Base-by-base conservation (phyloP, 768 basidiomycete species). In the Cystofilobasidium ferigula region DNA sequence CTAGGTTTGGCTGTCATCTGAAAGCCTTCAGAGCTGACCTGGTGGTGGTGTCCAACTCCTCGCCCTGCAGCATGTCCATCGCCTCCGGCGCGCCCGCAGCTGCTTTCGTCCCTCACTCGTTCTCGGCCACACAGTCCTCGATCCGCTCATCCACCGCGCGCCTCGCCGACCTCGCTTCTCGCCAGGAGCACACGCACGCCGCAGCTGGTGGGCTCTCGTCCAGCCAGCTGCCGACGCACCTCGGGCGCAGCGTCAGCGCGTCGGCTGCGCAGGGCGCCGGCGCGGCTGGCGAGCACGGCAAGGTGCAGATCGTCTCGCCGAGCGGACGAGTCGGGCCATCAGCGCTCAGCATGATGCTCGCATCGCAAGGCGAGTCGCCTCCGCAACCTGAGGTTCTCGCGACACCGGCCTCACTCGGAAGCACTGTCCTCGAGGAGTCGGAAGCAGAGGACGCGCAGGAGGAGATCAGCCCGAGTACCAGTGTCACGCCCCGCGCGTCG, bases 91-190 rank as follows among this genome's bases (percentile, higher is more conserved):
- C 57, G 24, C 38, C 58, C 24, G 45, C 51, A 4, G 34, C 48
- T 35, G 26, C 56, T 14, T 67, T 63, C 30, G 56, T 53, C 1
- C 62, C 67, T 12, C 56, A 45, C 13, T 68, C 67, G 3, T 68
- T 58, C 67, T 51, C 56, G 20, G 61, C 61, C 7, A 62, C 67
- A 7, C 54, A 56, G 26, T 62, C 67, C 14, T 62, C 67, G 14
- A 68, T 68, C n/a, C 60, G 67, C 12, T 48, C 54, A 5, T 68
- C 67, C 16, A 62, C 67, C 3, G 67, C 67, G 6, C 61, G 67
- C 8, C 54, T 68, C 20, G 67, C 67, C n/a, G 67, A 68, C 26
- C 40, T 68, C 30, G 61, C 67, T 1, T 32, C n/a, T 6, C 45
- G 26, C 32, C n/a, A 62, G n/a, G 38, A 62, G 12, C 58, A 36